Percentiles rank a stretch among this genome's conserved stretches.
Conservation (phyloP, 306 rosid species). For the Lablab purpureus region DNA sequence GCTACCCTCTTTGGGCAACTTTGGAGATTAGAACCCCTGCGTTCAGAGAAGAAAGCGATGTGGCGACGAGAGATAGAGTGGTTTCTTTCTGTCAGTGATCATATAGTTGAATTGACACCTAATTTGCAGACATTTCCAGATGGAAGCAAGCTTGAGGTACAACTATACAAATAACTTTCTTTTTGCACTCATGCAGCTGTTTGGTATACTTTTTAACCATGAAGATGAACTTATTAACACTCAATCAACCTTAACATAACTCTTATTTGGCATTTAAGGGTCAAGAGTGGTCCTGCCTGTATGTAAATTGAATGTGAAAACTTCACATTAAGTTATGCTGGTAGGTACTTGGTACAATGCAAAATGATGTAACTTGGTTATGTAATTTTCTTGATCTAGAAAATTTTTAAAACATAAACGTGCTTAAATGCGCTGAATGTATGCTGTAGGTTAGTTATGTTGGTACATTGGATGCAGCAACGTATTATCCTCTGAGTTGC, state of each 20-base stretch:
- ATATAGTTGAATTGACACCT: conserved; percentile 83
- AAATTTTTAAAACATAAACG: neutral
- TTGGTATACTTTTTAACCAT: neutral
- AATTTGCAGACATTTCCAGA: conserved; percentile 86
- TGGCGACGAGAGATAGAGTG: conserved; percentile 93
- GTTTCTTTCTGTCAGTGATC: conserved; percentile 86
- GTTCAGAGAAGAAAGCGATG: conserved; percentile 70
- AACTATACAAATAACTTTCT: neutral
- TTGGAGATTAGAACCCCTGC: conserved; percentile 86
- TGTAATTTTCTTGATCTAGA: neutral
- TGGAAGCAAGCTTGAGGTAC: conserved; percentile 89
- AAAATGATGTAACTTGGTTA: neutral
- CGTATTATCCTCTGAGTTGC: neutral
- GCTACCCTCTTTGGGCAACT: conserved; percentile 91
- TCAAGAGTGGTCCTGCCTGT: conserved; percentile 7
- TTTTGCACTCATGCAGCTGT: neutral
- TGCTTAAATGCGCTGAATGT: conserved; percentile 6
- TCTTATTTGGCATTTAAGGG: conserved; percentile 17
- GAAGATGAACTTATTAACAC: neutral
- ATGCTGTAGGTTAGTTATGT: neutral
- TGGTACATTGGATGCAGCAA: neutral
- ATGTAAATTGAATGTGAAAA: neutral
- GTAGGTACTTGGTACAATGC: neutral
- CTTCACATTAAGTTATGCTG: neutral
- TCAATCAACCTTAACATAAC: neutral